Evolutionary conservation across 2,329 filamentous ascomycete species (phyloP).

Genomic region (Mariannaea sp.): DNA sequence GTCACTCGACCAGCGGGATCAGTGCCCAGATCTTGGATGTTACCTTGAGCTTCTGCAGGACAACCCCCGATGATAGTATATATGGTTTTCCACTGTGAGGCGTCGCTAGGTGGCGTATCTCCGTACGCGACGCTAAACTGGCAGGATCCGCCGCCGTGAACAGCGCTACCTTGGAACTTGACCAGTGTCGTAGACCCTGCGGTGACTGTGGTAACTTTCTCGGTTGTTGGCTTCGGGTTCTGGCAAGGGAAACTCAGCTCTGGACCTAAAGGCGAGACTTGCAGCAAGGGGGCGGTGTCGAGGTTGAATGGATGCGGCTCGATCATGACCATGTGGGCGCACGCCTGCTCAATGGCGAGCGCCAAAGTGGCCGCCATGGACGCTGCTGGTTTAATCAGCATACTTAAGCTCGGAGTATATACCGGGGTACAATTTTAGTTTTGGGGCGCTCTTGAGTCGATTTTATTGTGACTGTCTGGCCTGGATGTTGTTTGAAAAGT

Average conservation of each 20-base stretch:
- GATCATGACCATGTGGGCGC: constrained; percentile 34
- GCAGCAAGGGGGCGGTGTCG: constrained; percentile 31
- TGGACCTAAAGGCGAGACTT: constrained; percentile 28
- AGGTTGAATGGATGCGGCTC: constrained; percentile 40
- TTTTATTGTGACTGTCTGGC: too few relatives aligned
- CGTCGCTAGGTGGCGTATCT: constrained; percentile 25
- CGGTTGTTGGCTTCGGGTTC: constrained; percentile 24
- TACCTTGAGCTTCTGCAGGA: constrained; percentile 32
- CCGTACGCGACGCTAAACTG: constrained; percentile 37
- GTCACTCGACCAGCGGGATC: constrained; percentile 31
- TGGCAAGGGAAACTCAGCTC: constrained; percentile 35
- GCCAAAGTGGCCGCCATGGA: constrained; percentile 1
- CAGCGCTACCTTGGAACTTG: constrained; percentile 38
- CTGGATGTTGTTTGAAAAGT: too few relatives aligned
- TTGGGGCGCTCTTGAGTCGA: too few relatives aligned
- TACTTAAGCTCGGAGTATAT: too few relatives aligned
- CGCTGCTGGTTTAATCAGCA: background rate
- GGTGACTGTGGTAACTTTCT: constrained; percentile 31
- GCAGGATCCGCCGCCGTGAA: constrained; percentile 37
- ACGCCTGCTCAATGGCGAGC: constrained; percentile 3
- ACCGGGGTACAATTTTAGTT: too few relatives aligned
- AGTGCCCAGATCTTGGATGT: constrained; percentile 7
- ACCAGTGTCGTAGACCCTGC: constrained; percentile 31
- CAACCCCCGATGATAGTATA: constrained; percentile 36
- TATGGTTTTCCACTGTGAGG: constrained; percentile 30